These are phyloP conservation scores for Cystobasidium tubakii DNA, from an alignment of 768 basidiomycete genomes.

Conservation along the genomic window DNA sequence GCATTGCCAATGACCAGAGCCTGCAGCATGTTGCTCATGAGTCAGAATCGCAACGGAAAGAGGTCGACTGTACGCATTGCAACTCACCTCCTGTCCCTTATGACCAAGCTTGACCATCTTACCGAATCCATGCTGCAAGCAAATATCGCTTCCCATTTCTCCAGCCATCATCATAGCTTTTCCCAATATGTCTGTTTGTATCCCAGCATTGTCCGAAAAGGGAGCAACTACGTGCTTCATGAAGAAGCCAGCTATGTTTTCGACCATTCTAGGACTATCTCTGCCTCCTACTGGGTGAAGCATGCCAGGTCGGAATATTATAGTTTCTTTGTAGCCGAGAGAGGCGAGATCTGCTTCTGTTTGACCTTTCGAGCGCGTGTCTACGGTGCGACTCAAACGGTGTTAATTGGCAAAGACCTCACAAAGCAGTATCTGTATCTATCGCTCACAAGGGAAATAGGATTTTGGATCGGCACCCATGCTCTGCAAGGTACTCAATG, in stretches of 20 bases:
- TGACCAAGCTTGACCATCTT: not conserved
- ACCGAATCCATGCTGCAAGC: constrained; percentile 4
- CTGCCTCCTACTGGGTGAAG: constrained; percentile 55
- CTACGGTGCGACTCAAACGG: not conserved
- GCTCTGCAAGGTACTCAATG: constrained; percentile 54
- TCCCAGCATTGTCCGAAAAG: constrained; percentile 20
- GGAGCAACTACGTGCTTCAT: constrained; percentile 9
- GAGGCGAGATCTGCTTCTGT: constrained; percentile 65
- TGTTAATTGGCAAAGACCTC: not conserved
- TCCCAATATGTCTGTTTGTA: constrained; percentile 5
- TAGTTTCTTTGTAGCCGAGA: constrained; percentile 65
- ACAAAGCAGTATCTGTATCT: too few relatives aligned
- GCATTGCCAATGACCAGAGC: constrained; percentile 25
- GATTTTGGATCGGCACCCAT: constrained; percentile 55
- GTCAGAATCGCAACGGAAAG: too few relatives aligned
- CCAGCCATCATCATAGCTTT: constrained; percentile 16
- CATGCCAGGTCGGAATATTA: constrained; percentile 63
- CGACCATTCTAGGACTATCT: constrained; percentile 51
- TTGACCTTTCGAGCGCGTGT: constrained; percentile 62
- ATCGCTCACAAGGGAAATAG: constrained; percentile 49
- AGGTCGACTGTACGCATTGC: not conserved
- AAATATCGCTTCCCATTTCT: constrained; percentile 10
- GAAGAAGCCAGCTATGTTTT: constrained; percentile 54
- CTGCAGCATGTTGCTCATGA: too few relatives aligned
- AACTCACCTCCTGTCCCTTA: constrained; percentile 11